Evolutionary conservation across 2,329 filamentous ascomycete genomes (phyloP).

Genomic region (Ceratocystis colombiana): DNA sequence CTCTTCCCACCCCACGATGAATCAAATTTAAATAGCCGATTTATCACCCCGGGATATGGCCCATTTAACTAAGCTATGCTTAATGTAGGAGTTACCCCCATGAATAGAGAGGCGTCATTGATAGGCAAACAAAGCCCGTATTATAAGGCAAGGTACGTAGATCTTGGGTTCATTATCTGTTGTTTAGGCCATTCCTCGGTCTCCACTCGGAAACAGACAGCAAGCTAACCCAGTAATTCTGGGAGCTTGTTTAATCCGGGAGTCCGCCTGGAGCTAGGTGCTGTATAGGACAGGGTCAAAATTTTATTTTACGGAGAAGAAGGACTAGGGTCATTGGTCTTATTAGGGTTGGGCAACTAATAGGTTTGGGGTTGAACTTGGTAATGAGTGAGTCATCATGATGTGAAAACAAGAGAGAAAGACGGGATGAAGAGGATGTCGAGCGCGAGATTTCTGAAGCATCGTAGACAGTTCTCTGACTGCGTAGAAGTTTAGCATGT

Average conservation of each 20-base stretch:
- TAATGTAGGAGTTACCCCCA: no score
- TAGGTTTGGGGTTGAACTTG: neutral
- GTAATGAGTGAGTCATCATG: neutral
- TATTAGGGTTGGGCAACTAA: neutral
- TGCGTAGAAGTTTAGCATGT: neutral
- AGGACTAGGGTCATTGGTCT: neutral
- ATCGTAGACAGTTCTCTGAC: no score
- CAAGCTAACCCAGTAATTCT: neutral
- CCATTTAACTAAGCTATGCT: neutral
- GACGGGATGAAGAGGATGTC: neutral
- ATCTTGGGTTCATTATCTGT: no score
- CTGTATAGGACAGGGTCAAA: neutral
- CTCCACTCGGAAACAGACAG: no score
- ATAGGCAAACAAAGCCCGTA: no score
- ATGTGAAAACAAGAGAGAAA: neutral
- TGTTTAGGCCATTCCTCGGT: no score
- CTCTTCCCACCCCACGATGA: neutral
- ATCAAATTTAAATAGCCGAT: neutral
- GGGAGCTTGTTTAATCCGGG: neutral
- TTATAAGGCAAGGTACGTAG: no score
- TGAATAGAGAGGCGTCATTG: no score
- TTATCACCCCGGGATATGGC: neutral
- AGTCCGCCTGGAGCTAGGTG: neutral
- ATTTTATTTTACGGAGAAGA: neutral
- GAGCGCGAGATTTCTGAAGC: no score